Conservation (phyloP, 345 rosid genomes). For the Carallia pectinifolia region DNA sequence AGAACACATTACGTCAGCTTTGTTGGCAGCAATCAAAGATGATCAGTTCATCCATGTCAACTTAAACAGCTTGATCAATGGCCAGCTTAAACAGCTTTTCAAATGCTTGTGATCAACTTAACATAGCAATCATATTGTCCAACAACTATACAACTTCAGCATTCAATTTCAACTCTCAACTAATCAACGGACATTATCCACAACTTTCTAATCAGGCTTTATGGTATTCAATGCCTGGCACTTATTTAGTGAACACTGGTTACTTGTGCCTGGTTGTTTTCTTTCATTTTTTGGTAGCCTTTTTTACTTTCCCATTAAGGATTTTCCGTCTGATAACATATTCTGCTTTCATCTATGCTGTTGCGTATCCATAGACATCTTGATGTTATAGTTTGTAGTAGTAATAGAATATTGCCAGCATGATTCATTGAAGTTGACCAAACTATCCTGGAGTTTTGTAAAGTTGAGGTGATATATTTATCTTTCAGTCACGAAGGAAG, state of each 20-base stretch:
- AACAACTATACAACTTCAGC: conserved; percentile 80
- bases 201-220: conserved; percentile 76
- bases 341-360: not conserved
- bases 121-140: conserved; percentile 83
- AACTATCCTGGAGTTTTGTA: not conserved
- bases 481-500: conserved; percentile 90
- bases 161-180: conserved; percentile 85
- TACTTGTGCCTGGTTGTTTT: conserved; percentile 18
- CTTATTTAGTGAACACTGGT: conserved; percentile 35
- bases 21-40: conserved; percentile 99
- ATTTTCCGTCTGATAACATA: not conserved
- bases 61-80: conserved; percentile 94
- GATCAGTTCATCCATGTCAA: conserved; percentile 77
- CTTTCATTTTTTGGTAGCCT: conserved; percentile 5
- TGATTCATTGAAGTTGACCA: conserved; percentile 1
- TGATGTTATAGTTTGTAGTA: too few species aligned
- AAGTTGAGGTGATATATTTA: conserved; percentile 18
- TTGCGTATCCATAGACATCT: not conserved
- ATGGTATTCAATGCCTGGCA: conserved; percentile 64
- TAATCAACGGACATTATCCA: conserved; percentile 97
- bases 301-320: not conserved
- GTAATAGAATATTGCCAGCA: not conserved
- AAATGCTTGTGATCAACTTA: conserved; percentile 92
- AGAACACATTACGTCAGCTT: conserved; percentile 89
- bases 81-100: conserved; percentile 93